Base-by-base conservation (phyloP, 225 moss, liverwort and hornwort genomes). In the Sphagnum contortum region DNA sequence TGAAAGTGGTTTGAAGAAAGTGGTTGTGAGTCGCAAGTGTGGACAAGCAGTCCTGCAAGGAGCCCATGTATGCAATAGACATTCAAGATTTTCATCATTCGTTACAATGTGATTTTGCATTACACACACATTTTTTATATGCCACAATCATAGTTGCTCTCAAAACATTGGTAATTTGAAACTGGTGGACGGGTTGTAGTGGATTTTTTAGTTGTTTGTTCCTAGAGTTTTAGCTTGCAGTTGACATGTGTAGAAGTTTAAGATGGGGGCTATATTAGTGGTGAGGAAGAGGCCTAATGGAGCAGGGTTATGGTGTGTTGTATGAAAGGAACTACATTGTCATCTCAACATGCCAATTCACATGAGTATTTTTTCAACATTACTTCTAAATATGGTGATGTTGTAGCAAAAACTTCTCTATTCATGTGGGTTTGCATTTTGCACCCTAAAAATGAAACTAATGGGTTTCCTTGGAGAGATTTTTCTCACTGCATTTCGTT, bases 31-130 rank as follows among this genome's bases (percentile, higher is more conserved):
- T 78, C 82, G 91, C 49, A 98, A 93, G 66, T 98, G 98, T 74
- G 93, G 87, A 4, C 93, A 98, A 79, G 93, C 98, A 74, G 93
- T 98, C 53, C 85, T 98, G 55, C 91, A 93, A 65, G 98, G 98
- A 64, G 98, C 98, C 67, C 80, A 98, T 87, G 98, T 98, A 88
- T 62, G 89, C 1, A 29, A 1, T 1, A 29, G 29, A 29, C 29
- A 29, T 1, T 29, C 29, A 29, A 29, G 29, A 29, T 29, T 29
- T 29, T n/a, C n/a, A n/a, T n/a, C n/a, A n/a, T n/a, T n/a, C n/a
- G n/a, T n/a, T n/a, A n/a, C n/a, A n/a, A n/a, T n/a, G n/a, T n/a
- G 29, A 29, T 29, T 29, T 29, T 29, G 0, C 29, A 29, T 29
- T 29, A 1, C 29, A 29, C 29, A 29, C 29, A 29, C 29, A 29